Conservation (phyloP, 1,139 yeast species). For the Candida tunisiensis region DNA sequence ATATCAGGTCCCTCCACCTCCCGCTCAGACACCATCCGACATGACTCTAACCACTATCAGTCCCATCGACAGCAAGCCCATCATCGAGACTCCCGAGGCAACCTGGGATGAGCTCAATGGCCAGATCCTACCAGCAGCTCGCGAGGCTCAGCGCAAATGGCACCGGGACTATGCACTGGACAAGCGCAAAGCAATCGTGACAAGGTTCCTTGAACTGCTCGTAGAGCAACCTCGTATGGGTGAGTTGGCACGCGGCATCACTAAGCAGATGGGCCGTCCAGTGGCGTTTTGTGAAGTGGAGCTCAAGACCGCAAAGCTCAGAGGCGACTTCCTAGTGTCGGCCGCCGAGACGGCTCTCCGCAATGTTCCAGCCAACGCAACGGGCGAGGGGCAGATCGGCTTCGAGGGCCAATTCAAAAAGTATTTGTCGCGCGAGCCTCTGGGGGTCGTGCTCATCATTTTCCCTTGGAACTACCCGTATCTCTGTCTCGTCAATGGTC, state of each 20-base stretch:
- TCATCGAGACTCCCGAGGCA: slow-evolving; percentile 13
- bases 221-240: slow-evolving; percentile 10
- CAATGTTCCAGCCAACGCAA: slow-evolving; percentile 13
- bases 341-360: slow-evolving; percentile 19
- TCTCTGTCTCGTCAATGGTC: slow-evolving; percentile 64
- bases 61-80: slow-evolving; percentile 15
- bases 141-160: slow-evolving; percentile 17
- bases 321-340: slow-evolving; percentile 14
- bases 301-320: slow-evolving; percentile 16
- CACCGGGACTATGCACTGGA: slow-evolving; percentile 9
- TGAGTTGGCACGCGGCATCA: slow-evolving; percentile 14
- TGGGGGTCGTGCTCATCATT: slow-evolving; percentile 70
- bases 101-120: slow-evolving; percentile 10
- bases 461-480: slow-evolving; percentile 86
- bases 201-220: slow-evolving; percentile 14
- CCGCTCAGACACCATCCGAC: background rate
- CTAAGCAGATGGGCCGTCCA: slow-evolving; percentile 23
- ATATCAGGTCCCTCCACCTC: too few species aligned
- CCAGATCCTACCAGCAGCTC: slow-evolving; percentile 11
- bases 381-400: slow-evolving; percentile 7
- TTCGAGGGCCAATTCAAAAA: slow-evolving; percentile 17
- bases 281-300: slow-evolving; percentile 19
- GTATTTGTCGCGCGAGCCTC: slow-evolving; percentile 45
- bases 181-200: slow-evolving; percentile 15
- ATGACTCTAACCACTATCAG: slow-evolving; percentile 16